These are phyloP conservation scores for Floccularia luteovirens DNA, from an alignment of 768 basidiomycete genomes.

Conservation along the genomic window DNA sequence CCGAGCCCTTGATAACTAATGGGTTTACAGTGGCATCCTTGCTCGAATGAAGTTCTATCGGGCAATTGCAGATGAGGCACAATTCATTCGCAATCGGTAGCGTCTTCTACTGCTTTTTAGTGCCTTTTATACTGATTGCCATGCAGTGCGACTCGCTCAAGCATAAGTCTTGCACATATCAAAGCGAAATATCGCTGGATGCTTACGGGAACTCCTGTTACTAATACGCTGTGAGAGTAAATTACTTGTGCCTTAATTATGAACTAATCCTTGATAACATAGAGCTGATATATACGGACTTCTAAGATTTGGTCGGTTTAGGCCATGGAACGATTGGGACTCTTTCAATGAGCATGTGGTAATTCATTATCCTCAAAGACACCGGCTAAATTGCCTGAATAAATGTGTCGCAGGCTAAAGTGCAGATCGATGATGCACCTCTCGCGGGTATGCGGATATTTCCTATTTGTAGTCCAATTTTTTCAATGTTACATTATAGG, in stretches of 20 bases:
- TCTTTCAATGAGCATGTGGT: conserved; percentile 55
- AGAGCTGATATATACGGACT: conserved; percentile 69
- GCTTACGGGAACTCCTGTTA: conserved; percentile 71
- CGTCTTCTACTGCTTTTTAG: conserved; percentile 1
- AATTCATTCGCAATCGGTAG: conserved; percentile 64
- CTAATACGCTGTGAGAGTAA: conserved; percentile 50
- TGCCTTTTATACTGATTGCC: not conserved
- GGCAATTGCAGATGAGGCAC: conserved; percentile 73
- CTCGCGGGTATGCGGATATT: conserved; percentile 40
- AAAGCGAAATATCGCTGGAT: conserved; percentile 68
- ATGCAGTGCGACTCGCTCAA: conserved; percentile 45
- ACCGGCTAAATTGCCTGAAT: not conserved
- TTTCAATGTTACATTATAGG: conserved; percentile 18
- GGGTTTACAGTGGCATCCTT: conserved; percentile 42
- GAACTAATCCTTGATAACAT: not conserved
- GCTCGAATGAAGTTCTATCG: conserved; percentile 59
- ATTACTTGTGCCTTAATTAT: not conserved
- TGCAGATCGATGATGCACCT: conserved; percentile 49
- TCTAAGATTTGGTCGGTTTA: conserved; percentile 59
- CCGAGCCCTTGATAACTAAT: not conserved
- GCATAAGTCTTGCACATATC: conserved; percentile 51
- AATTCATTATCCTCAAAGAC: conserved; percentile 8
- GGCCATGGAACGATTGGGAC: conserved; percentile 69
- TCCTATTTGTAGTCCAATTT: not conserved
- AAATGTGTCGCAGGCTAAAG: conserved; percentile 28